A percentile compares a stretch with the other conserved stretches of the same genome.
phyloP scores from a whole-genome alignment of 2,329 filamentous ascomycete species.

The Calycina marina region DNA sequence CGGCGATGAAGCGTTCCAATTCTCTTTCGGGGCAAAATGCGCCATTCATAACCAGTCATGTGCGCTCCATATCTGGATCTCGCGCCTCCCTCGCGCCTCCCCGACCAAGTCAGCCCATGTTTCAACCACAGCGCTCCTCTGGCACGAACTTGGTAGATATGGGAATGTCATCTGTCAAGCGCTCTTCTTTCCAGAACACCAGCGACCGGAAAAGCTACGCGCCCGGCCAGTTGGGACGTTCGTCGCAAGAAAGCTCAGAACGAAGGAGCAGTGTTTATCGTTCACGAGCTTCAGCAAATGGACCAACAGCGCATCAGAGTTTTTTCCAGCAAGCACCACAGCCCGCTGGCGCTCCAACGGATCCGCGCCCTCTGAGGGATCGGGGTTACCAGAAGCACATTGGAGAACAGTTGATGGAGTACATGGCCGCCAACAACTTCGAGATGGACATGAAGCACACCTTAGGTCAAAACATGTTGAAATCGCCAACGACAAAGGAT shows the following conservation, averaged over 20 bases:
- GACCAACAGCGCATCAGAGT: slow-evolving; percentile 65
- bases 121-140: slow-evolving; percentile 70
- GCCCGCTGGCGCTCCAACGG: slow-evolving; percentile 67
- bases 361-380: slow-evolving; percentile 77
- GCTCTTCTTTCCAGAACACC: slow-evolving; percentile 62
- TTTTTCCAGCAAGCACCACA: slow-evolving; percentile 86
- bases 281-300: slow-evolving; percentile 51
- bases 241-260: slow-evolving; percentile 32
- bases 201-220: slow-evolving; percentile 44
- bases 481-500: slow-evolving; percentile 93
- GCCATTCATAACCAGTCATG: slow-evolving; percentile 56
- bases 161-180: slow-evolving; percentile 71
- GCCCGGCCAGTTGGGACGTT: slow-evolving; percentile 24
- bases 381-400: slow-evolving; percentile 67
- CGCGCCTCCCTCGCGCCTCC: slow-evolving; percentile 74
- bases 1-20: slow-evolving; percentile 85
- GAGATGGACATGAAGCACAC: slow-evolving; percentile 96
- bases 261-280: slow-evolving; percentile 75
- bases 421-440: slow-evolving; percentile 84
- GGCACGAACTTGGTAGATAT: slow-evolving; percentile 67
- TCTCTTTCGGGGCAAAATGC: slow-evolving; percentile 54
- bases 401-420: slow-evolving; percentile 80
- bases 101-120: slow-evolving; percentile 74
- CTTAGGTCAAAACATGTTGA: slow-evolving; percentile 79
- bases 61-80: slow-evolving; percentile 68